phyloP scores from a whole-genome alignment of 345 rosid genomes.

The Alliaria petiolata region DNA sequence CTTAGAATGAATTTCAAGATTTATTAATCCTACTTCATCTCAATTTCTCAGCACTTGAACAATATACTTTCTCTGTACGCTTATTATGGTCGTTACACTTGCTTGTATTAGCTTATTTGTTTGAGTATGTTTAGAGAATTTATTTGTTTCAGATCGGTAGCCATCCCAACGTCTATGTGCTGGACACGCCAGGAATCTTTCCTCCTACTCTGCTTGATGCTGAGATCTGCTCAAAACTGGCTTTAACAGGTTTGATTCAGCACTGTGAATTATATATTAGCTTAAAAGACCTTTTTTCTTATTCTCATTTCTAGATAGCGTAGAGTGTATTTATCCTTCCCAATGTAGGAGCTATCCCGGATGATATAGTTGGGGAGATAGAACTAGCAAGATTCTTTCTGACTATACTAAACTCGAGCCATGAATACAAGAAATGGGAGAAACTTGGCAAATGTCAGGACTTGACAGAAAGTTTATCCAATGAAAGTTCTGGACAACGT shows the following conservation, averaged over 20 bases:
- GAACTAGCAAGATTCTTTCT: slow-evolving; percentile 60
- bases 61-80: too few relatives aligned
- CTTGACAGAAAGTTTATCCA: slow-evolving; percentile 15
- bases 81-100: too few relatives aligned
- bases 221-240: slow-evolving; percentile 68
- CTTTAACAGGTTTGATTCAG: slow-evolving; percentile 59
- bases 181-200: slow-evolving; percentile 87
- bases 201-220: slow-evolving; percentile 49
- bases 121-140: neutral
- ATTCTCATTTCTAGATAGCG: neutral
- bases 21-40: too few relatives aligned
- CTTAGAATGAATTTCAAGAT: too few relatives aligned
- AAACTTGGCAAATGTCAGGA: slow-evolving; percentile 33
- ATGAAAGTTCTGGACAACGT: slow-evolving; percentile 23
- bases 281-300: neutral
- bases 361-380: slow-evolving; percentile 44
- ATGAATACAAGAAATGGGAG: slow-evolving; percentile 70
- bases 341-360: slow-evolving; percentile 62
- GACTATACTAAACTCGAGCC: slow-evolving; percentile 48
- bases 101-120: neutral
- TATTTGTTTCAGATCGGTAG: slow-evolving; percentile 56
- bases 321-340: neutral
- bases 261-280: neutral
- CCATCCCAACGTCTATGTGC: slow-evolving; percentile 69
- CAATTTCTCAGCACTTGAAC: too few relatives aligned